phyloP scores from a whole-genome alignment of 495 filamentous ascomycete species.

The Penicillium cinerascens region DNA sequence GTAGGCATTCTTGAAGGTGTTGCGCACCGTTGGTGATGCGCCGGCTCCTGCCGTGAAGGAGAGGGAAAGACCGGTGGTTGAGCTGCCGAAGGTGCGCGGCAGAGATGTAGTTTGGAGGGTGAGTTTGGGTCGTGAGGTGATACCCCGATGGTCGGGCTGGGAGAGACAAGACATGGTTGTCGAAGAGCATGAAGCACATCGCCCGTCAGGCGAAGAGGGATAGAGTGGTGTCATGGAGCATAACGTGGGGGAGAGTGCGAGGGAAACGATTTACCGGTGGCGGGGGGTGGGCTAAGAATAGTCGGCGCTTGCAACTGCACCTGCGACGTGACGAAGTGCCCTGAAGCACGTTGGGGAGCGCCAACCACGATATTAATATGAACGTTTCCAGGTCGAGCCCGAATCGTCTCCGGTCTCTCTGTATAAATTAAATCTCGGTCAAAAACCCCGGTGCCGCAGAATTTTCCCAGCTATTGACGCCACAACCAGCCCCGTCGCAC shows the following conservation, averaged over 20 bases:
- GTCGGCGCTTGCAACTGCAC: slow-evolving; percentile 15
- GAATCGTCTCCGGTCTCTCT: background rate
- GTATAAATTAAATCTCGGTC: background rate
- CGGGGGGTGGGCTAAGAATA: slow-evolving; percentile 22
- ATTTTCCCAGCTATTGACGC: slow-evolving; percentile 26
- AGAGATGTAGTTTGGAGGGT: slow-evolving; percentile 68
- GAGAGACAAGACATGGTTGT: slow-evolving; percentile 30
- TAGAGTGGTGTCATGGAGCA: slow-evolving; percentile 6
- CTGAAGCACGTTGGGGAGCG: background rate
- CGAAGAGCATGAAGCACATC: slow-evolving; percentile 24
- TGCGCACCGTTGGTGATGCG: slow-evolving; percentile 72
- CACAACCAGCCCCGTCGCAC: slow-evolving; percentile 19
- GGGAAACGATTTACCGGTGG: slow-evolving; percentile 8
- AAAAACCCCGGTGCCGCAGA: background rate
- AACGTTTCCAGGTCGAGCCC: background rate
- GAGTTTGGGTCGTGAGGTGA: slow-evolving; percentile 67
- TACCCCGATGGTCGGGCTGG: slow-evolving; percentile 20
- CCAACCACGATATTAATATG: background rate
- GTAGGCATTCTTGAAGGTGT: slow-evolving; percentile 79
- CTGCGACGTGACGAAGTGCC: background rate
- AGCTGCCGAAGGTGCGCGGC: slow-evolving; percentile 50
- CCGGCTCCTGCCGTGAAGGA: slow-evolving; percentile 57
- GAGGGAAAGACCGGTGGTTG: slow-evolving; percentile 52
- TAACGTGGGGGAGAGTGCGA: slow-evolving; percentile 12
- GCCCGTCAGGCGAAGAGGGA: slow-evolving; percentile 1